Evolutionary conservation across 2,329 filamentous ascomycete species (phyloP).

Genomic region (Trichophyton equinum): DNA sequence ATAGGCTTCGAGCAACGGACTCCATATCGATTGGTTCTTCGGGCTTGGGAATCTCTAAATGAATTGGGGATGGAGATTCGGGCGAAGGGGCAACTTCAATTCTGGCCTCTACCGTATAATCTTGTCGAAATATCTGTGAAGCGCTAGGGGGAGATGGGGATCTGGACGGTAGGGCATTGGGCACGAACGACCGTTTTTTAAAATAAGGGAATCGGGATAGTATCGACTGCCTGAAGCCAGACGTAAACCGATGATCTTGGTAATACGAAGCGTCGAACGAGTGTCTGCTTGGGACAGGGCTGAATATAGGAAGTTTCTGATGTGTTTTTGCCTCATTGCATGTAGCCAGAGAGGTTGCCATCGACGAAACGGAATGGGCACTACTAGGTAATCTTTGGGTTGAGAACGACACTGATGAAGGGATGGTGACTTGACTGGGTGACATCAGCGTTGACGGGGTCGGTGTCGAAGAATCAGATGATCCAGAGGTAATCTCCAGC

Average conservation of each 20-base stretch:
- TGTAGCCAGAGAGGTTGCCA: slow-evolving; percentile 30
- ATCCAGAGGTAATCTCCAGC: background rate
- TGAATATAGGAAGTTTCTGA: slow-evolving; percentile 17
- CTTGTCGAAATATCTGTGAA: background rate
- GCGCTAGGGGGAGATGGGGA: background rate
- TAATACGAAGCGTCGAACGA: slow-evolving; percentile 19
- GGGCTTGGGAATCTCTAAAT: slow-evolving; percentile 14
- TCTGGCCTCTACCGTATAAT: background rate
- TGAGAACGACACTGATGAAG: slow-evolving; percentile 23
- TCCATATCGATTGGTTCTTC: slow-evolving; percentile 23
- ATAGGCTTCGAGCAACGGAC: slow-evolving; percentile 24
- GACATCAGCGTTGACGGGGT: slow-evolving; percentile 13
- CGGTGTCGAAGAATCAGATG: background rate
- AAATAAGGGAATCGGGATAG: slow-evolving; percentile 9
- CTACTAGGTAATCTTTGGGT: slow-evolving; percentile 22
- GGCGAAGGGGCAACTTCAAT: background rate
- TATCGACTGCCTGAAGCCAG: slow-evolving; percentile 11
- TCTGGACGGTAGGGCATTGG: background rate
- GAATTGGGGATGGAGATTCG: background rate
- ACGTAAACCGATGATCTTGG: slow-evolving; percentile 8
- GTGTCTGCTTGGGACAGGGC: slow-evolving; percentile 4
- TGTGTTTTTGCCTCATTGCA: slow-evolving; percentile 24
- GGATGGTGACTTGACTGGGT: slow-evolving; percentile 21
- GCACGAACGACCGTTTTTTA: slow-evolving; percentile 5
- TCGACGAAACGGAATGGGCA: slow-evolving; percentile 27